These are phyloP conservation scores for Melanomma pulvis-pyrius DNA, from an alignment of 495 filamentous ascomycete genomes.

Conservation along the genomic window DNA sequence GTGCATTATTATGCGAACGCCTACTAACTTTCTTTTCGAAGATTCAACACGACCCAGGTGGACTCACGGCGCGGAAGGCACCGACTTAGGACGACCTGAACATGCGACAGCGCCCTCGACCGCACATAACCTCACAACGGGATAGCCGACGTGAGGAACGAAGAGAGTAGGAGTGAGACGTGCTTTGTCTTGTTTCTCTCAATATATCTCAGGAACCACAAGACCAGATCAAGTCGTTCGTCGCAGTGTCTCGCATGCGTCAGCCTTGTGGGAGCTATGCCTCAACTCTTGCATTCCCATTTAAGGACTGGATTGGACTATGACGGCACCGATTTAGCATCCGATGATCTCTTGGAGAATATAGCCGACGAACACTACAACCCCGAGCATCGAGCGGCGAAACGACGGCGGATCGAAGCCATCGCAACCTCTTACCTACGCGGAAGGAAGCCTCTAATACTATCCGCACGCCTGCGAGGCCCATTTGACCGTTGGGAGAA, in stretches of 20 bases:
- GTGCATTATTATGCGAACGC: not conserved
- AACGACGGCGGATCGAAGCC: conserved; percentile 29
- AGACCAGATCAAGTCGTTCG: not conserved
- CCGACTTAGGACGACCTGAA: not conserved
- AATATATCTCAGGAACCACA: not conserved
- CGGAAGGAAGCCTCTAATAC: conserved; percentile 21
- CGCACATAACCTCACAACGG: not conserved
- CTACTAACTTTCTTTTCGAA: not conserved
- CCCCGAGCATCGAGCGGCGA: conserved; percentile 20
- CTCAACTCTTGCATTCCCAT: not conserved
- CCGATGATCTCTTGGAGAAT: conserved; percentile 6
- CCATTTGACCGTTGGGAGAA: conserved; percentile 37
- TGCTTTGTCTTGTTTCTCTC: not conserved
- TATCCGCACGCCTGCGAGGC: conserved; percentile 28
- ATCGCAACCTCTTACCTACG: conserved; percentile 26
- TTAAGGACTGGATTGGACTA: conserved; percentile 9
- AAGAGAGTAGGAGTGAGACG: not conserved
- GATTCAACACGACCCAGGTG: not conserved
- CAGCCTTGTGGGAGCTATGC: conserved; percentile 1
- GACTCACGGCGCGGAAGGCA: not conserved
- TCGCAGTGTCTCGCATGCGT: not conserved
- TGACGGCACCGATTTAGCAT: not conserved
- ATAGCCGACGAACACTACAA: conserved; percentile 16
- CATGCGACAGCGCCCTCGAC: not conserved
- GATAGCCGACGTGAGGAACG: not conserved